Evolutionary conservation across 192 early-diverging fungal genomes (phyloP), one percentile per base, ranked within the genome.

Genomic region (Umbelopsis vinacea): DNA sequence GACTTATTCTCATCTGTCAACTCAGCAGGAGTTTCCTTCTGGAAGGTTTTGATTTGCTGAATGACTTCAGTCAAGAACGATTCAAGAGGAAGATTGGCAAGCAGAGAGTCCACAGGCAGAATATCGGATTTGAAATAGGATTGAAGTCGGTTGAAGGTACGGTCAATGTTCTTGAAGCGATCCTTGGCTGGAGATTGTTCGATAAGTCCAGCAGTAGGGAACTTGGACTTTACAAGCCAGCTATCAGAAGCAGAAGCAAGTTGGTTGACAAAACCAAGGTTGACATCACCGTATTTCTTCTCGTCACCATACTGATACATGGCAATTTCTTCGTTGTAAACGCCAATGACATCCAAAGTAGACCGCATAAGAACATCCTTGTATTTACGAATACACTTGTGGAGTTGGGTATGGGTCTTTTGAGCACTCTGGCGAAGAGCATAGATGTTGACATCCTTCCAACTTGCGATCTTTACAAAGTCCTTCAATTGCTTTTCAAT

Each of bases 361-460:
- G 96, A 90, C 37, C 89, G 81, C n/a, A 83, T 81, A 40, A 99
- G 82, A 0, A 94, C 84, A 45, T 90, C 90, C 3, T 92, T 81
- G 76, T 95, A 97, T 71, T 93, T 91, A 26, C 90, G 90, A 50
- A 99, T 84, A 71, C 95, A 95, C 82, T 97, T 98, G 78, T 92
- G 81, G 54, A 99, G 78, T 40, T 96, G 95, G 66, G 90, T 81
- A 80, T 99, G 98, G 9, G 96, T 95, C 81, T 93, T 90, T 46
- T 89, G 90, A 0, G 98, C 95, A 82, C 92, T 94, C 69, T 94
- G 92, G 26, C 91, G 87, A 40, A 99, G 78, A 0, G 98, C 96
- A 70, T 91, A 92, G 10, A 96, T 92, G 71, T 97, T 99, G 19
- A 95, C 90, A 76, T 99, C 98, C 79, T 96, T 97, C 95, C 96